Percentiles rank a stretch among this genome's conserved stretches.
These are phyloP conservation scores for Podosphaera xanthii DNA, from an alignment of 2,329 filamentous ascomycete genomes.

Conservation along the genomic window DNA sequence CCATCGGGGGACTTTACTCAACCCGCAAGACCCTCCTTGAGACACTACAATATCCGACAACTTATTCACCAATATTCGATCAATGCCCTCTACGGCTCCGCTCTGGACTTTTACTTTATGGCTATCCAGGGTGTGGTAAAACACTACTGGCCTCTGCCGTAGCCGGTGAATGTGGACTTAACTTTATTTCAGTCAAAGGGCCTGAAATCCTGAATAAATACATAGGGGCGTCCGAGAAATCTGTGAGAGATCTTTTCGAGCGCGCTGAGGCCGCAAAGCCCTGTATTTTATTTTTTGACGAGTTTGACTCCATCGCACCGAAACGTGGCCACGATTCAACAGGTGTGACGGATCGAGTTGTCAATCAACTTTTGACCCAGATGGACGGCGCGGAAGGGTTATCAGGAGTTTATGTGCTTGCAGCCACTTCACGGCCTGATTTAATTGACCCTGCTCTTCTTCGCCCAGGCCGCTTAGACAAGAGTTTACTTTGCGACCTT, in stretches of 20 bases:
- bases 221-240: constrained; percentile 93
- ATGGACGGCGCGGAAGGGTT: constrained; percentile 97
- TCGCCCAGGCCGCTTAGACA: constrained; percentile 78
- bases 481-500: constrained; percentile 79
- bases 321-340: constrained; percentile 94
- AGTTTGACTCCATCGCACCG: constrained; percentile 93
- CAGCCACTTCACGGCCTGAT: constrained; percentile 80
- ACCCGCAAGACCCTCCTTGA: constrained; percentile 84
- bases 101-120: constrained; percentile 80
- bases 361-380: constrained; percentile 93
- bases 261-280: constrained; percentile 75
- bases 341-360: constrained; percentile 93
- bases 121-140: constrained; percentile 90
- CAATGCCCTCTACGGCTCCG: constrained; percentile 87
- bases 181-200: constrained; percentile 96
- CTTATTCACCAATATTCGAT: constrained; percentile 92
- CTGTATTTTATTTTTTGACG: constrained; percentile 93
- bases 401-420: constrained; percentile 85
- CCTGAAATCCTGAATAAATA: constrained; percentile 98
- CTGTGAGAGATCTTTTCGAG: constrained; percentile 83
- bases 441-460: constrained; percentile 86
- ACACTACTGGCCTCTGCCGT: constrained; percentile 87
- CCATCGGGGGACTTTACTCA: constrained; percentile 68
- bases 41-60: constrained; percentile 89
- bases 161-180: constrained; percentile 91